Percentiles rank a stretch among this genome's conserved stretches.
phyloP scores from a whole-genome alignment of 1,284 basidiomycete genomes.

The Crucibulum cyathiforme region DNA sequence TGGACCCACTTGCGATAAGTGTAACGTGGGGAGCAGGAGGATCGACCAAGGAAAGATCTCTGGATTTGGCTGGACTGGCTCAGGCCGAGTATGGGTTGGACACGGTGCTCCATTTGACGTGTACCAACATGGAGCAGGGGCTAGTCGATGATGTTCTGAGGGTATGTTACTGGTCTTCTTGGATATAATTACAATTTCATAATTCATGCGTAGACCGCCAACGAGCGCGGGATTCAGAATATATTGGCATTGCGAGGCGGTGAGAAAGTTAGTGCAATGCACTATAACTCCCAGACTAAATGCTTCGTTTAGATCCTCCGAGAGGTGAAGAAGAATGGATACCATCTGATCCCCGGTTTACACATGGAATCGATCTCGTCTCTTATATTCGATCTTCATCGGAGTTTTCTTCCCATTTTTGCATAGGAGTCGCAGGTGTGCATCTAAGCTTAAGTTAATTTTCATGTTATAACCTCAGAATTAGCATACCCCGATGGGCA shows the following conservation, averaged over 20 bases:
- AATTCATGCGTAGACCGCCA: slow-evolving; percentile 66
- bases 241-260: slow-evolving; percentile 93
- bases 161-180: slow-evolving; percentile 50
- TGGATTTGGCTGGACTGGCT: slow-evolving; percentile 83
- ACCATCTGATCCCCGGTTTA: slow-evolving; percentile 85
- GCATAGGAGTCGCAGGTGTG: slow-evolving; percentile 88
- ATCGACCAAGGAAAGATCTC: slow-evolving; percentile 84
- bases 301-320: slow-evolving; percentile 75
- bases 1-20: slow-evolving; percentile 82
- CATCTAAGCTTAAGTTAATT: slow-evolving; percentile 7
- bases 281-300: slow-evolving; percentile 5
- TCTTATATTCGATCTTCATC: slow-evolving; percentile 82
- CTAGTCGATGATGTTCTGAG: slow-evolving; percentile 85
- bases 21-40: slow-evolving; percentile 99
- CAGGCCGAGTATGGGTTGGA: slow-evolving; percentile 78
- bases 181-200: neutral
- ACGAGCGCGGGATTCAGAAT: slow-evolving; percentile 85
- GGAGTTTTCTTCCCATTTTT: slow-evolving; percentile 88
- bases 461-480: slow-evolving; percentile 5
- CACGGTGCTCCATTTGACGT: slow-evolving; percentile 94
- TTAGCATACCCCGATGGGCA: slow-evolving; percentile 94
- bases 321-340: slow-evolving; percentile 93
- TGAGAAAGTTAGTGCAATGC: slow-evolving; percentile 34
- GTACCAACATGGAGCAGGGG: slow-evolving; percentile 94
- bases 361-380: slow-evolving; percentile 90